These are phyloP conservation scores for Iris macrosiphon DNA, from an alignment of 106 monocot genomes.

Conservation along the genomic window DNA sequence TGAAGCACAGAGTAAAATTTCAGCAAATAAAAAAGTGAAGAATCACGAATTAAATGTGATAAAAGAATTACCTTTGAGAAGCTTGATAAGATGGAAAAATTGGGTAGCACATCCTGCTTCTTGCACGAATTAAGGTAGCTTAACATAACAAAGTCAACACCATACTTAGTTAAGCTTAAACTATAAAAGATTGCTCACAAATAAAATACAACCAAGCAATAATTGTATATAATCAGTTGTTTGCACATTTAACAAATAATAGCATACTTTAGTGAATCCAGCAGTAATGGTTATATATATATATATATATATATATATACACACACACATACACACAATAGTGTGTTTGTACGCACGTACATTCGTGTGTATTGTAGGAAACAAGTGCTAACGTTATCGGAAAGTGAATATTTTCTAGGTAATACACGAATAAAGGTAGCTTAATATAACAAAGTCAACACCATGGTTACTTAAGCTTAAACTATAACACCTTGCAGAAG, in stretches of 20 bases:
- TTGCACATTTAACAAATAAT: no score
- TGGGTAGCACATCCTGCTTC: slow-evolving; percentile 1
- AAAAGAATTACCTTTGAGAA: background rate
- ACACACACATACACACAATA: no score
- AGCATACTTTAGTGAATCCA: no score
- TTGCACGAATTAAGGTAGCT: slow-evolving; percentile 1
- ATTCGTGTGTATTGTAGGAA: no score
- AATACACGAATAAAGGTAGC: background rate
- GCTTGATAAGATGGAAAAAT: background rate
- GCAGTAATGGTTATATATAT: no score
- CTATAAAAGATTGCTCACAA: background rate
- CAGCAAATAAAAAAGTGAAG: background rate
- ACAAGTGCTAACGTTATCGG: no score
- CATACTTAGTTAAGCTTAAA: background rate
- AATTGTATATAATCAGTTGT: no score
- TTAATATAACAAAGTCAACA: background rate
- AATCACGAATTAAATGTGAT: background rate
- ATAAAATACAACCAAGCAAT: background rate
- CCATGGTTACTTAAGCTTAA: background rate
- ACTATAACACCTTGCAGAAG: background rate
- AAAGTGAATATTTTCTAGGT: no score
- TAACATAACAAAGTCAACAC: background rate
- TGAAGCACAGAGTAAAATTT: no score
- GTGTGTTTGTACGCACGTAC: no score
- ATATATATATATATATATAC: no score